phyloP scores from a whole-genome alignment of 1,284 basidiomycete species.

The Sporisorium exsertum region DNA sequence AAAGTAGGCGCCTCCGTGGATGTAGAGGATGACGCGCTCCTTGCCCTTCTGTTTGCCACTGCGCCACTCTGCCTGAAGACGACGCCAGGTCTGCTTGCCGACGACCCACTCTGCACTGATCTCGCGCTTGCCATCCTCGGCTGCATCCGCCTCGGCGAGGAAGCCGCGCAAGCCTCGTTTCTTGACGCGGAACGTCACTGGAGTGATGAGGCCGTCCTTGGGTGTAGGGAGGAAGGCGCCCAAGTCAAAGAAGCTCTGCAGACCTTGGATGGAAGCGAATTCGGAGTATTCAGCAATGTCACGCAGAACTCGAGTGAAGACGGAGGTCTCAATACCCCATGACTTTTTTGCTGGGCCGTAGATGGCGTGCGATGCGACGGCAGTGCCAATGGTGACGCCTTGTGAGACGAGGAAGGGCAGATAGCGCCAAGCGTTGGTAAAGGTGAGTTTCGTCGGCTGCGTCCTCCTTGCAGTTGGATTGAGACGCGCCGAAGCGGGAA shows the following conservation, averaged over 20 bases:
- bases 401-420: constrained; percentile 66
- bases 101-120: constrained; percentile 97
- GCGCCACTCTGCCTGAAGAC: constrained; percentile 83
- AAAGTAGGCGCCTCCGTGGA: constrained; percentile 98
- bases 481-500: constrained; percentile 62
- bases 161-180: constrained; percentile 81
- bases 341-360: constrained; percentile 82
- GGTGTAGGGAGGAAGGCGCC: constrained; percentile 87
- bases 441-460: constrained; percentile 52
- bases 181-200: constrained; percentile 88
- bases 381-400: constrained; percentile 65
- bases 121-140: constrained; percentile 80
- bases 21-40: constrained; percentile 88
- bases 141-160: constrained; percentile 79
- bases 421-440: constrained; percentile 64
- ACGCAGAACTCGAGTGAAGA: constrained; percentile 81
- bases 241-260: constrained; percentile 82
- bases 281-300: constrained; percentile 85
- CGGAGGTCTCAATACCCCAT: constrained; percentile 80
- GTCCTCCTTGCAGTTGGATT: constrained; percentile 53
- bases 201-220: constrained; percentile 92
- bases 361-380: constrained; percentile 66
- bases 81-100: constrained; percentile 87
- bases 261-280: constrained; percentile 80
- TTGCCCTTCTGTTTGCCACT: constrained; percentile 71